A percentile compares a stretch with the other conserved stretches of the same genome.
These are phyloP conservation scores for Tremella yokohamensis DNA, from an alignment of 768 basidiomycete species.

Conservation along the genomic window DNA sequence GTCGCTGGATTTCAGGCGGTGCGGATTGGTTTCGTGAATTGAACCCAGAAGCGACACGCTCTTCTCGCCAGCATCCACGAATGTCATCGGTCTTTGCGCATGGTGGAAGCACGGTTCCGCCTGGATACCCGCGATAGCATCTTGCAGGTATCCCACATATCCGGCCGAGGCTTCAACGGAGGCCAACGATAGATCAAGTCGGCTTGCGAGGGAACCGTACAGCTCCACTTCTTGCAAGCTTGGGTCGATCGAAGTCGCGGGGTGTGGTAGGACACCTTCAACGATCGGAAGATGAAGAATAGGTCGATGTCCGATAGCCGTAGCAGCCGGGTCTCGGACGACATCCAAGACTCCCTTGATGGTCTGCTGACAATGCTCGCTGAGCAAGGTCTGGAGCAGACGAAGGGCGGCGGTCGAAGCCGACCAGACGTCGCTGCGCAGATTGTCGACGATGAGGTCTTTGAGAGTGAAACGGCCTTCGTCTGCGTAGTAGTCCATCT, in stretches of 20 bases:
- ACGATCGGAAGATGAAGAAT: constrained; percentile 39
- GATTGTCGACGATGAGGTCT: constrained; percentile 76
- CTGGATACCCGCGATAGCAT: constrained; percentile 75
- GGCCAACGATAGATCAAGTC: constrained; percentile 35
- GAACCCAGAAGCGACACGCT: neutral
- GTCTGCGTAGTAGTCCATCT: constrained; percentile 68
- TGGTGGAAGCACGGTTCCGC: constrained; percentile 72
- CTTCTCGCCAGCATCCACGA: constrained; percentile 14
- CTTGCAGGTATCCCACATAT: constrained; percentile 49
- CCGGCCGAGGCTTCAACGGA: constrained; percentile 49
- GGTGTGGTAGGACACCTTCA: constrained; percentile 55
- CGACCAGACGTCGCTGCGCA: constrained; percentile 64
- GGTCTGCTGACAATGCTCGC: constrained; percentile 62
- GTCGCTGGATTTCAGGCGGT: constrained; percentile 69
- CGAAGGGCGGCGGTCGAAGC: constrained; percentile 75
- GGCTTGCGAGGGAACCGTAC: constrained; percentile 40
- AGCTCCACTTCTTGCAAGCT: constrained; percentile 41
- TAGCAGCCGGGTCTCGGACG: constrained; percentile 67
- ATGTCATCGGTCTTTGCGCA: constrained; percentile 59
- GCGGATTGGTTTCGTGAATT: constrained; percentile 55
- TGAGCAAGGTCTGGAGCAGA: constrained; percentile 70
- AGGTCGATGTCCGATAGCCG: constrained; percentile 54
- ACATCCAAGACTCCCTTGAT: constrained; percentile 68
- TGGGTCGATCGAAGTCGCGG: constrained; percentile 28
- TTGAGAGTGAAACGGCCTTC: constrained; percentile 86